Base-by-base conservation (phyloP, 177 flowering plant genomes). In the Tripterygium wilfordii region DNA sequence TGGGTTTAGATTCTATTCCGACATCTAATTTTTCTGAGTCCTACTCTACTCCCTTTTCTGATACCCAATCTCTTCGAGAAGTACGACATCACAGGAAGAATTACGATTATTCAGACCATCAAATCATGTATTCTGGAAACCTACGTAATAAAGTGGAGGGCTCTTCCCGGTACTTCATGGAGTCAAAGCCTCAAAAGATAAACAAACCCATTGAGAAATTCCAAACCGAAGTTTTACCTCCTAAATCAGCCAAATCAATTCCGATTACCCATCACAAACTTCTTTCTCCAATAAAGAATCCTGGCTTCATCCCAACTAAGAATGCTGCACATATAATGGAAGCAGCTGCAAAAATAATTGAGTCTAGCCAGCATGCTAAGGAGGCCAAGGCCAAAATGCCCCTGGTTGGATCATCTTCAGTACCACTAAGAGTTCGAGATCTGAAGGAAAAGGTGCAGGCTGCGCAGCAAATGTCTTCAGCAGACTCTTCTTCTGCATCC, bases 1-100 rank as follows among this genome's bases (percentile, higher is more conserved):
- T 89, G 97, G 97, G 97, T 29, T 63, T 89, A 64, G 94, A 89
- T 46, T 77, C 86, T 4, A 58, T 89, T 64, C 97, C 97, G 19
- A 60, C 83, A 43, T 64, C 79, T 15, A 61, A 38, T 57, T 48
- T 48, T 29, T 24, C 49, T 1, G 95, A 88, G 45, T 73, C 95
- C 29, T 68, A 69, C 39, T 61, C 73, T 26, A 71, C 76, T 47
- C 95, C 91, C 1, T 51, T 68, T 58, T 79, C 60, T 42, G 81
- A 73, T 10, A 36, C 79, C 27, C 74, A 54, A 27, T 77, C 97
- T 33, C 71, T 78, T 49, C 66, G 35, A 13, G 75, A 74, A 27
- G 36, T 60, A 42, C 67, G 54, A 28, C 55, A 63, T 50, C 48
- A 42, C 10, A 66, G 73, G 56, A 75, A 40, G 62, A 66, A 63